These are phyloP conservation scores for Erodium chrysanthum DNA, from an alignment of 441 rosid species.

Conservation along the genomic window DNA sequence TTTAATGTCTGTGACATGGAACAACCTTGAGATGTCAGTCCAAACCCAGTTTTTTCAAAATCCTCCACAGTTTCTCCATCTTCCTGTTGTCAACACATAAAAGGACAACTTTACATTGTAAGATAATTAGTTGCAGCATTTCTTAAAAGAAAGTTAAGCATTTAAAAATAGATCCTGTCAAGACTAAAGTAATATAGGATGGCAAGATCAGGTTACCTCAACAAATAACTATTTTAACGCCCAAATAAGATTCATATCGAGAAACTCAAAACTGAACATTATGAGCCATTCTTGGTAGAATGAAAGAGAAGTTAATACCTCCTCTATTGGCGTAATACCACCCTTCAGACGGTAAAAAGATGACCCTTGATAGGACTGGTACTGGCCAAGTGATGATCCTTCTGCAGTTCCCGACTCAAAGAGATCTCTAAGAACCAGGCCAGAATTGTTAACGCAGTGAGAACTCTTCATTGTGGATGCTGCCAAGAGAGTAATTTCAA, in stretches of 20 bases:
- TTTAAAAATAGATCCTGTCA: neutral
- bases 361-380: constrained; percentile 47
- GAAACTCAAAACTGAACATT: constrained; percentile 1
- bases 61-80: constrained; percentile 45
- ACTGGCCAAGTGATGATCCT: constrained; percentile 57
- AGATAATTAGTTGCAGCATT: neutral
- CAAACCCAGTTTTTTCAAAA: constrained; percentile 45
- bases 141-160: neutral
- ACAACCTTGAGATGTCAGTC: constrained; percentile 23
- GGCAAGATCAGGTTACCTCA: neutral
- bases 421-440: constrained; percentile 72
- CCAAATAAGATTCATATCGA: neutral
- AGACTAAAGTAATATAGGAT: neutral
- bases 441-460: constrained; percentile 50
- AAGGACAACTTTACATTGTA: neutral
- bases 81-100: constrained; percentile 31
- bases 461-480: constrained; percentile 51
- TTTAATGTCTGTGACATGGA: constrained; percentile 24
- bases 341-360: constrained; percentile 50
- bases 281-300: constrained; percentile 7
- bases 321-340: constrained; percentile 49
- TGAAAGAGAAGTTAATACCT: constrained; percentile 40
- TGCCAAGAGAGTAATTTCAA: constrained; percentile 59
- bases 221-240: neutral
- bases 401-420: constrained; percentile 57